These are phyloP conservation scores for Ceratobasidium sp. DNA, from an alignment of 1,284 basidiomycete genomes.

Conservation along the genomic window DNA sequence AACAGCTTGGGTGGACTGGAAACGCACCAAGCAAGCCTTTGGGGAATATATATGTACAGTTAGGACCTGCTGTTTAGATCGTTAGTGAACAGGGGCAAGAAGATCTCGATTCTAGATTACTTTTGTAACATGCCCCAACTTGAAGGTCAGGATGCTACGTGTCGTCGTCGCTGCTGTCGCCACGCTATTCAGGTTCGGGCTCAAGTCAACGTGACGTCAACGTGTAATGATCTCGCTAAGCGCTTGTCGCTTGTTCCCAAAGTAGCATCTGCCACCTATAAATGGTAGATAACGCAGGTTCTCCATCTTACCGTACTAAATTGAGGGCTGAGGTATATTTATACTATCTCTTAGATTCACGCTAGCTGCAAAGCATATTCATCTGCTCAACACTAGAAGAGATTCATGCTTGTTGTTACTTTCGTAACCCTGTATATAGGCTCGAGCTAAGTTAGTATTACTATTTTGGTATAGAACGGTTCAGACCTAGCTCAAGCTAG, in stretches of 20 bases:
- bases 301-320: too few species aligned
- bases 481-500: too few species aligned
- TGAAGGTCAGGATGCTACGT: conserved; percentile 21
- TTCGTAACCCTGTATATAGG: too few species aligned
- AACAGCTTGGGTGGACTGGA: too few species aligned
- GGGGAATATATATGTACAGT: conserved; percentile 32
- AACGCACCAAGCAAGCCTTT: conserved; percentile 16
- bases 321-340: too few species aligned
- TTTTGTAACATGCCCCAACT: conserved; percentile 17
- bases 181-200: conserved; percentile 12
- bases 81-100: background rate
- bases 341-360: too few species aligned
- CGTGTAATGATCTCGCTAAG: background rate
- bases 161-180: conserved; percentile 26
- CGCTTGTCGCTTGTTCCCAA: conserved; percentile 17
- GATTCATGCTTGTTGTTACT: too few species aligned
- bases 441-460: too few species aligned
- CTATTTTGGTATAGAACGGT: too few species aligned
- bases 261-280: background rate
- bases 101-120: background rate
- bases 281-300: background rate
- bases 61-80: background rate
- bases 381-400: too few species aligned
- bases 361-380: too few species aligned
- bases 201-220: conserved; percentile 24